Evolutionary conservation across 371 early-diverging fungal genomes (phyloP).

Genomic region (Mortierella sp.): DNA sequence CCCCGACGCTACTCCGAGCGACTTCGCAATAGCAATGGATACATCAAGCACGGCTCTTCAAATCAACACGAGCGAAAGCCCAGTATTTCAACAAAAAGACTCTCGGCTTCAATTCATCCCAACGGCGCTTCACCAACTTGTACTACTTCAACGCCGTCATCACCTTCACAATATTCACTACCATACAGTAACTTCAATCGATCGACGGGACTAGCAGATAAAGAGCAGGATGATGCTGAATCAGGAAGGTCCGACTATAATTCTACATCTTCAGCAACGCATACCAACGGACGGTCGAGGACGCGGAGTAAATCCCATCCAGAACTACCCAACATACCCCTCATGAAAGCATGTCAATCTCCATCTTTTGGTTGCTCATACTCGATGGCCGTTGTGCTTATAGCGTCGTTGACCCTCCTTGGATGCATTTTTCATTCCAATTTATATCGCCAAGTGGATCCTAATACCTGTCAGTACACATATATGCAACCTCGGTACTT

Average conservation of each 20-base stretch:
- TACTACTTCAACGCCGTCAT: conserved; percentile 26
- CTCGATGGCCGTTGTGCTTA: conserved; percentile 34
- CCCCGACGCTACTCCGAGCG: conserved; percentile 31
- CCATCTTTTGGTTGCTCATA: conserved; percentile 45
- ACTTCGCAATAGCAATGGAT: conserved; percentile 43
- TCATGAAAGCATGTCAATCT: conserved; percentile 30
- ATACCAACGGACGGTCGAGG: conserved; percentile 26
- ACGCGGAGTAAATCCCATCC: conserved; percentile 55
- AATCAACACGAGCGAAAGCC: conserved; percentile 13
- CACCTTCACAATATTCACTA: conserved; percentile 40
- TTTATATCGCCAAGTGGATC: conserved; percentile 74
- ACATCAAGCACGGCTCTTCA: conserved; percentile 22
- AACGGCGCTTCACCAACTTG: conserved; percentile 13
- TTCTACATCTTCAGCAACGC: neutral
- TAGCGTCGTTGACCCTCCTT: conserved; percentile 30
- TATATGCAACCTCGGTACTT: conserved; percentile 87
- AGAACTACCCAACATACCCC: conserved; percentile 32
- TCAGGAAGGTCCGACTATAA: conserved; percentile 13
- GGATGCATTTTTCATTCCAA: conserved; percentile 64
- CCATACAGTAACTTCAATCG: conserved; percentile 34
- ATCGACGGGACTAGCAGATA: conserved; percentile 7
- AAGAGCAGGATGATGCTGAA: conserved; percentile 9
- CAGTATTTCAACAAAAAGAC: conserved; percentile 30
- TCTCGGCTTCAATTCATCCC: conserved; percentile 36
- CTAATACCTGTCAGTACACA: conserved; percentile 78